Conservation (phyloP, 1,139 yeast species). For the Debaryomyces nepalensis region DNA sequence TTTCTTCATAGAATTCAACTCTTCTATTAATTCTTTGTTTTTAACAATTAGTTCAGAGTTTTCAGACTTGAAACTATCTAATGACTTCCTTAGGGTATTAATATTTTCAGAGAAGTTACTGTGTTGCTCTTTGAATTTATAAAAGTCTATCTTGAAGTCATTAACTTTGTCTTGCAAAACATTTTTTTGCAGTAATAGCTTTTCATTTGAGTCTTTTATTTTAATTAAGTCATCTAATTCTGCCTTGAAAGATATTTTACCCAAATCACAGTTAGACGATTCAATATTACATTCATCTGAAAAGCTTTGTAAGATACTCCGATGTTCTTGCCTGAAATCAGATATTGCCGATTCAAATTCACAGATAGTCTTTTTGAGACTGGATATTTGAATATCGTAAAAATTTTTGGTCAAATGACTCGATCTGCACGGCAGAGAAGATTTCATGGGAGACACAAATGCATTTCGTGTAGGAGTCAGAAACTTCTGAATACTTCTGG, state of each 20-base stretch:
- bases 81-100: neutral
- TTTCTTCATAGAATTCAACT: neutral
- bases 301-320: conserved; percentile 8
- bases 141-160: conserved; percentile 22
- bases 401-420: conserved; percentile 11
- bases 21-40: neutral
- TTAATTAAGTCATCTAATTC: conserved; percentile 11
- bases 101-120: conserved; percentile 19
- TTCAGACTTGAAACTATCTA: neutral
- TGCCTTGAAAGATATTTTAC: conserved; percentile 6
- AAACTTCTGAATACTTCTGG: neutral
- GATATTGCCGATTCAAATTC: conserved; percentile 19
- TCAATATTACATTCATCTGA: neutral
- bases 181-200: conserved; percentile 15
- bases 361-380: conserved; percentile 17
- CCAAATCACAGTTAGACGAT: conserved; percentile 4
- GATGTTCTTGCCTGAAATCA: conserved; percentile 18
- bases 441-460: conserved; percentile 3
- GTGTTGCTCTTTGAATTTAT: conserved; percentile 18
- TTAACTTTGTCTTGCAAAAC: conserved; percentile 17
- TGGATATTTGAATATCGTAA: conserved; percentile 15
- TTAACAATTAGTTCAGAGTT: neutral
- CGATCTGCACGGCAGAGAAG: neutral
- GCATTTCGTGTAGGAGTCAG: conserved; percentile 9
- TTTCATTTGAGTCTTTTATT: conserved; percentile 11